Evolutionary conservation across 1,284 basidiomycete genomes (phyloP).

Genomic region (Tylopilus sp.): DNA sequence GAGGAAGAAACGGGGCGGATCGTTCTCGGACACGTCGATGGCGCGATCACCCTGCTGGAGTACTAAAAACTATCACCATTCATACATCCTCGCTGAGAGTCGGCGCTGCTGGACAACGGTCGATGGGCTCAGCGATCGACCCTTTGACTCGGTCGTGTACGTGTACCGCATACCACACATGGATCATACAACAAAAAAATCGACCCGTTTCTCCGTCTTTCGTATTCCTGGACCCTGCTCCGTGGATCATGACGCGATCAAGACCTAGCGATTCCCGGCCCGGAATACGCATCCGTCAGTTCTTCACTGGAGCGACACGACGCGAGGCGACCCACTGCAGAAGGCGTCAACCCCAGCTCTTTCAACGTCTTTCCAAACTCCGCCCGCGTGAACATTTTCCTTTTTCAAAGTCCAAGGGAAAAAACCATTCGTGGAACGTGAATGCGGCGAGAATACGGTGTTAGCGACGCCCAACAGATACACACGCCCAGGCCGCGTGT

Average conservation of each 20-base stretch:
- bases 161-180: neutral
- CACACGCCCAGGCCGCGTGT: neutral
- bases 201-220: neutral
- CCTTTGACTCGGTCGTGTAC: neutral
- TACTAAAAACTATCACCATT: slow-evolving; percentile 30
- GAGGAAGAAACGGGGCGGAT: slow-evolving; percentile 58
- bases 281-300: neutral
- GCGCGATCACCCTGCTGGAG: slow-evolving; percentile 47
- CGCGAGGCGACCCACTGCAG: slow-evolving; percentile 49
- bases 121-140: no score
- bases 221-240: neutral
- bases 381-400: slow-evolving; percentile 60
- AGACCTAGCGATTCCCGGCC: slow-evolving; percentile 43
- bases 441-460: neutral
- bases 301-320: neutral
- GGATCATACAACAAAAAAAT: neutral
- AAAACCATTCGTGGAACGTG: no score
- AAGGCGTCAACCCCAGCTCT: slow-evolving; percentile 73
- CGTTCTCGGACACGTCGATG: slow-evolving; percentile 48
- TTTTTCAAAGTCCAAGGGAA: neutral
- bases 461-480: neutral
- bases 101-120: neutral
- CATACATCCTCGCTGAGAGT: no score
- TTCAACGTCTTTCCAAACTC: slow-evolving; percentile 67
- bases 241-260: slow-evolving; percentile 34